Base-by-base conservation (phyloP, 176 grass and related monocot genomes). In the Leersia perrieri region DNA sequence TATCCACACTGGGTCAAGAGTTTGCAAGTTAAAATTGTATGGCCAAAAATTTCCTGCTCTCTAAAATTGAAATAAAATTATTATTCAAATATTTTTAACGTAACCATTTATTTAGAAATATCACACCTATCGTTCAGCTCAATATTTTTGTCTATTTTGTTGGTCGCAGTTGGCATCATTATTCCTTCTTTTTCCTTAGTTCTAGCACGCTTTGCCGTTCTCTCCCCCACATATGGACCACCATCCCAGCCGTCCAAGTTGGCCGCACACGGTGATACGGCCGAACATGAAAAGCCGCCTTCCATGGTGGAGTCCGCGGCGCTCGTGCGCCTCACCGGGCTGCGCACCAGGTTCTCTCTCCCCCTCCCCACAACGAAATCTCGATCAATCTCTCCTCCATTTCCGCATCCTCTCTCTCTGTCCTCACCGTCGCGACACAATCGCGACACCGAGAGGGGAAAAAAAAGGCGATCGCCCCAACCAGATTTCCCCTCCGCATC, bases 311-410 rank as follows among this genome's bases (percentile, higher is more conserved):
- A 66, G 65, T 80, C 32, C 64, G 65, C 44, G 71, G 63, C 68
- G 85, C 60, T 32, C 70, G 64, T 70, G 85, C 44, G 69, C 77
- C 70, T 61, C 51, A 22, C 51, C 7, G 51, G 20, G 20, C 20
- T 70, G 76, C 70, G 76, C 86, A 78, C 76, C 68, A 79, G 82
- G 82, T 85, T 80, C 81, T 22, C 42, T 0, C 61, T 26, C n/a
- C 79, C 16, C 34, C 25, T 0, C 38, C 22, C 13, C 20, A 9
- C 44, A 16, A 51, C 44, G 45, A 51, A 51, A 53, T 25, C 76
- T 45, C 58, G 3, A 15, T 29, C 36, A 34, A 45, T 33, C 82
- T 77, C 63, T 44, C 63, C 73, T 32, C 60, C 55, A 44, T 49
- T 71, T 57, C 57, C 29, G 60, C 74, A 74, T 34, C 61, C 32